Percentiles rank a stretch among this genome's conserved stretches.
Conservation (phyloP, 345 rosid species). For the Rhodamnia rubescens region DNA sequence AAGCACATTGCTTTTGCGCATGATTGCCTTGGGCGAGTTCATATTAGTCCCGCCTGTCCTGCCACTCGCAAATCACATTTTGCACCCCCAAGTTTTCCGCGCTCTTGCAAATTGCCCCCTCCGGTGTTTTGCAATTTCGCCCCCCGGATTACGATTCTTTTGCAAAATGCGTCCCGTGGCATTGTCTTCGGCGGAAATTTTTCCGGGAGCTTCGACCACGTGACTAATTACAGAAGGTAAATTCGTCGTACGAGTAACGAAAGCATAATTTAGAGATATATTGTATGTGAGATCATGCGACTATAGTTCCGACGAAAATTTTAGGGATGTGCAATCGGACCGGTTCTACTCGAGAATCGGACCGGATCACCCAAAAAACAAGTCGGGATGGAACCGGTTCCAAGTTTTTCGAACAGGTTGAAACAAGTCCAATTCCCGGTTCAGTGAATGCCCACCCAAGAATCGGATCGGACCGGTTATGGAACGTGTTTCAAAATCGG, state of each 20-base stretch:
- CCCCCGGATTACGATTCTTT: neutral
- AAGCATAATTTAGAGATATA: neutral
- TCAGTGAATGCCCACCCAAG: too few relatives aligned
- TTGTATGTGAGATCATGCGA: neutral
- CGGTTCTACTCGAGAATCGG: too few relatives aligned
- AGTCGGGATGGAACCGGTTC: too few relatives aligned
- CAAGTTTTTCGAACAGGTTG: too few relatives aligned
- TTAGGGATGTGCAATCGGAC: too few relatives aligned
- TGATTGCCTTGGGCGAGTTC: neutral
- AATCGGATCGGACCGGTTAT: too few relatives aligned
- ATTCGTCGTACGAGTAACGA: neutral
- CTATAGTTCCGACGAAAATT: neutral
- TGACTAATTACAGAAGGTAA: neutral
- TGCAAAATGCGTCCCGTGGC: neutral
- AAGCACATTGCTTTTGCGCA: neutral
- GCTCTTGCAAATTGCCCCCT: neutral
- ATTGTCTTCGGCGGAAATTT: neutral
- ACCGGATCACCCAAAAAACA: too few relatives aligned
- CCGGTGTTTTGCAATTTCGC: neutral
- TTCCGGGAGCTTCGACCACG: neutral
- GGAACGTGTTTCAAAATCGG: too few relatives aligned
- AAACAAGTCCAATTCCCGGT: too few relatives aligned
- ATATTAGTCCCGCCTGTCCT: too few relatives aligned
- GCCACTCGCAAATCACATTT: too few relatives aligned
- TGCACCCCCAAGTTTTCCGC: neutral